Evolutionary conservation across 2,329 filamentous ascomycete species (phyloP), one percentile per base, ranked within the genome.

Genomic region (Magnaporthiopsis incrustans): DNA sequence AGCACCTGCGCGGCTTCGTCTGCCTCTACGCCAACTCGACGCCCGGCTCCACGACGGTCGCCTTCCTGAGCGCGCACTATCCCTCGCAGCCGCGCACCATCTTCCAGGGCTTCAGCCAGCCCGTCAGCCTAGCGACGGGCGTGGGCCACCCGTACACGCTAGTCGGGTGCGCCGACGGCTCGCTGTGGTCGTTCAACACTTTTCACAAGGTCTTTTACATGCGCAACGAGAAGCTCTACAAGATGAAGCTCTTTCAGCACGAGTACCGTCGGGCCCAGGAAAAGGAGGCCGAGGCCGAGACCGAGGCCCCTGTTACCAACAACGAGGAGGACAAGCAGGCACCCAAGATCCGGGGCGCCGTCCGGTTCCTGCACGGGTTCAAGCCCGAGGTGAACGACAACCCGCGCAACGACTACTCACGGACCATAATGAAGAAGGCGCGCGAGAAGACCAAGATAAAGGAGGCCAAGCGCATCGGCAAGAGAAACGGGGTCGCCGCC

Each of bases 1-100:
- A 85, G 66, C 79, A 83, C 66, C 73, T 86, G 59, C 77, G 83
- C 63, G 83, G 83, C 7, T 86, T 82, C 72, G 78, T 82, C 65
- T 78, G 79, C 35, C 72, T 80, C 27, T 81, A 81, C 69, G 82
- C 84, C 2, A 82, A 81, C 0, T 79, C 81, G 3, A 82, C 80
- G 65, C 79, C 82, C 22, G 76, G 81, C 25, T 84, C 81, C 69
- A 81, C 80, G 2, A 79, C 79, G 35, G 70, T 86, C 30, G 80
- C 79, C 14, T 85, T 85, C 68, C 73, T 83, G 66, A 80, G 84
- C 69, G 74, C 80, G 60, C 77, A 80, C 6, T 80, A 81, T 67
- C 85, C 82, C 62, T 80, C 82, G 22, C 76, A 83, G 64, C 78
- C 79, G 18, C 81, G 83, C 33, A 79, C 82, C 65, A 74, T 85